A percentile compares a stretch with the other conserved stretches of the same genome.
Evolutionary conservation across 192 early-diverging fungal species (phyloP).

Genomic region (Spizellomyces punctatus): DNA sequence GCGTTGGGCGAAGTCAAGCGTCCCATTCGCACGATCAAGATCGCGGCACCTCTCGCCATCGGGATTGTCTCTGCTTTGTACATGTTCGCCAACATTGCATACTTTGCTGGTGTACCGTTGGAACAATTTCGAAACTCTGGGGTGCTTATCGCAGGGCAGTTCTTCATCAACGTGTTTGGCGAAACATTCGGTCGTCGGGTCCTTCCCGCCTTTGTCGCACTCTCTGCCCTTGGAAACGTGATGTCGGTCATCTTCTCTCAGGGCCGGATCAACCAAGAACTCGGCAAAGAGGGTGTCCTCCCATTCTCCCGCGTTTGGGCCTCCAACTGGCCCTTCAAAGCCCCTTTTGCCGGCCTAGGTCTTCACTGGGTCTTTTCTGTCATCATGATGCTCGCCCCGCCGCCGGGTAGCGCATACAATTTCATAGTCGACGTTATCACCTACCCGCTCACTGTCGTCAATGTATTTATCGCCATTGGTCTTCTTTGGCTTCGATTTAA

Average conservation of each 20-base stretch:
- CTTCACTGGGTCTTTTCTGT: constrained; percentile 20
- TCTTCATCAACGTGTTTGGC: constrained; percentile 60
- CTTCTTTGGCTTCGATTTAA: constrained; percentile 51
- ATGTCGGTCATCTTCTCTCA: constrained; percentile 28
- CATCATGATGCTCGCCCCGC: constrained; percentile 27
- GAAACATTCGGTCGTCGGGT: constrained; percentile 44
- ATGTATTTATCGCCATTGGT: constrained; percentile 57
- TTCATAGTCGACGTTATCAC: constrained; percentile 61
- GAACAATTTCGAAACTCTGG: constrained; percentile 68
- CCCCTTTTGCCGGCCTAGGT: constrained; percentile 12
- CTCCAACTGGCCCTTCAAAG: constrained; percentile 23
- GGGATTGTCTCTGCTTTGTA: constrained; percentile 73
- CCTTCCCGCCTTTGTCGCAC: constrained; percentile 48
- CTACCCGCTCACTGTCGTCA: constrained; percentile 67
- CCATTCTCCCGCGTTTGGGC: constrained; percentile 17
- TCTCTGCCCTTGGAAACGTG: constrained; percentile 19
- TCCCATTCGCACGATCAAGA: constrained; percentile 77
- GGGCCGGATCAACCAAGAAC: constrained; percentile 25
- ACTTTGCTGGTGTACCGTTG: constrained; percentile 75
- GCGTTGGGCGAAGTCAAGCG: constrained; percentile 80
- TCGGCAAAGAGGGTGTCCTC: constrained; percentile 22
- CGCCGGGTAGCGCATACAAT: constrained; percentile 55
- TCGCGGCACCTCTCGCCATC: constrained; percentile 77
- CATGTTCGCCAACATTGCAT: constrained; percentile 79
- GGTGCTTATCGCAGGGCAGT: constrained; percentile 61